Evolutionary conservation across 805 yeast species (phyloP).

Genomic region (Isabelozyma rhagii): DNA sequence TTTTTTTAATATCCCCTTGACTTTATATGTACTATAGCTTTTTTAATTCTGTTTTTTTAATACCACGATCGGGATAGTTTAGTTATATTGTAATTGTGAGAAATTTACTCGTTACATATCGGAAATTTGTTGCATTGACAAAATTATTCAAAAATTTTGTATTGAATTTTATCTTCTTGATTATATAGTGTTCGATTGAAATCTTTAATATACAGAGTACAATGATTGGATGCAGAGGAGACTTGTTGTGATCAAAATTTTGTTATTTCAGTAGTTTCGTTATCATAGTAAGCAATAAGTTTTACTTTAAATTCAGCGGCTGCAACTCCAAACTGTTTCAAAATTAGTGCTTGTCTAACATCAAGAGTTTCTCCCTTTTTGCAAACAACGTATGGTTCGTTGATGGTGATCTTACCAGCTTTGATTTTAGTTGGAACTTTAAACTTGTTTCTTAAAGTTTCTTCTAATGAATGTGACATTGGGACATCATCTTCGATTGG

Average conservation of each 20-base stretch:
- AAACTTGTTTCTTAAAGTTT: slow-evolving; percentile 81
- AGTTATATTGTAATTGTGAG: too few relatives aligned
- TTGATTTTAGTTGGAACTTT: slow-evolving; percentile 90
- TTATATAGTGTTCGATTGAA: not conserved
- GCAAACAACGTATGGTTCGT: slow-evolving; percentile 78
- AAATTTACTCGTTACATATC: too few relatives aligned
- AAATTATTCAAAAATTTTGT: not conserved
- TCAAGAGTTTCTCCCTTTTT: slow-evolving; percentile 75
- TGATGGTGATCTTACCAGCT: slow-evolving; percentile 79
- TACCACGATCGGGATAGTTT: not conserved
- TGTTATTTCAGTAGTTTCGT: slow-evolving; percentile 41
- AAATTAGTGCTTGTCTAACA: slow-evolving; percentile 84
- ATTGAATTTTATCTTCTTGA: not conserved
- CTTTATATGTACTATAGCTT: not conserved
- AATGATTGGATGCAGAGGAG: not conserved
- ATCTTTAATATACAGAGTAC: not conserved
- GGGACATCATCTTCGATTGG: slow-evolving; percentile 92
- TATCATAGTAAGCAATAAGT: slow-evolving; percentile 74
- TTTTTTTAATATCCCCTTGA: not conserved
- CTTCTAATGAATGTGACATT: slow-evolving; percentile 93
- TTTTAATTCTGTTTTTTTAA: too few relatives aligned
- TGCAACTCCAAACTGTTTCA: slow-evolving; percentile 95
- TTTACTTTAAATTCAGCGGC: slow-evolving; percentile 86
- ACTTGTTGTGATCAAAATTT: slow-evolving; percentile 11
- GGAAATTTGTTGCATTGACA: too few relatives aligned